These are phyloP conservation scores for Parafenestella ontariensis DNA, from an alignment of 2,329 filamentous ascomycete species.

Conservation along the genomic window DNA sequence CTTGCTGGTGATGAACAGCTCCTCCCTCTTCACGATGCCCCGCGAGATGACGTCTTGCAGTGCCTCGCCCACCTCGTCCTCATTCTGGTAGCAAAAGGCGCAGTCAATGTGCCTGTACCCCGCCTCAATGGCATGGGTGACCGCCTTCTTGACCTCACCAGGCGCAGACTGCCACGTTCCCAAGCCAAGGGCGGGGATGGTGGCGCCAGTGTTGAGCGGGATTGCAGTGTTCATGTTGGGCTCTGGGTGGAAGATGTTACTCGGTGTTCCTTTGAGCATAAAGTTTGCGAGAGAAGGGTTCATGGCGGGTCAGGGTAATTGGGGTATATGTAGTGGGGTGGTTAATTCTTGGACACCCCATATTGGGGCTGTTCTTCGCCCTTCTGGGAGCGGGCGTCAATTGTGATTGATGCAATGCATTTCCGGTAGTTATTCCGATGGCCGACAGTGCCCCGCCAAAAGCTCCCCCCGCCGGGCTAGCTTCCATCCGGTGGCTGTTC, in stretches of 20 bases:
- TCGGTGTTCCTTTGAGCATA: slow-evolving; percentile 48
- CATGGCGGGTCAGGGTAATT: slow-evolving; percentile 32
- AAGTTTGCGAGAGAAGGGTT: slow-evolving; percentile 50
- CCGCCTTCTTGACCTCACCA: slow-evolving; percentile 57
- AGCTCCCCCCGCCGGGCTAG: slow-evolving; percentile 33
- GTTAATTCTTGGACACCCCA: slow-evolving; percentile 12
- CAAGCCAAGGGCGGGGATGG: slow-evolving; percentile 48
- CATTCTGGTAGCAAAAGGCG: slow-evolving; percentile 81
- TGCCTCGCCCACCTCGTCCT: slow-evolving; percentile 81
- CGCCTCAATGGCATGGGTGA: slow-evolving; percentile 56
- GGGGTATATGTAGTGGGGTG: slow-evolving; percentile 37
- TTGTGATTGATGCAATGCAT: slow-evolving; percentile 45
- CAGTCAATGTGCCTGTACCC: slow-evolving; percentile 69
- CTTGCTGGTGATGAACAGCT: slow-evolving; percentile 86
- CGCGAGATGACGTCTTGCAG: slow-evolving; percentile 74
- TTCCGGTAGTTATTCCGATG: slow-evolving; percentile 44
- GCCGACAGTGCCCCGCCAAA: slow-evolving; percentile 29
- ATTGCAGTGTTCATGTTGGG: slow-evolving; percentile 50
- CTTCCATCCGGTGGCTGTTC: slow-evolving; percentile 25
- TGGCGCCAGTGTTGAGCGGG: slow-evolving; percentile 50
- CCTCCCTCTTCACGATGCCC: slow-evolving; percentile 74
- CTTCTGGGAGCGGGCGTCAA: slow-evolving; percentile 7
- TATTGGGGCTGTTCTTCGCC: slow-evolving; percentile 7
- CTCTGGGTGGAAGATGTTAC: slow-evolving; percentile 45
- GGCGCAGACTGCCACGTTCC: slow-evolving; percentile 52